A percentile compares a stretch with the other conserved stretches of the same genome.
phyloP scores from a whole-genome alignment of 1,139 yeast species.

The Meyerozyma sp. region DNA sequence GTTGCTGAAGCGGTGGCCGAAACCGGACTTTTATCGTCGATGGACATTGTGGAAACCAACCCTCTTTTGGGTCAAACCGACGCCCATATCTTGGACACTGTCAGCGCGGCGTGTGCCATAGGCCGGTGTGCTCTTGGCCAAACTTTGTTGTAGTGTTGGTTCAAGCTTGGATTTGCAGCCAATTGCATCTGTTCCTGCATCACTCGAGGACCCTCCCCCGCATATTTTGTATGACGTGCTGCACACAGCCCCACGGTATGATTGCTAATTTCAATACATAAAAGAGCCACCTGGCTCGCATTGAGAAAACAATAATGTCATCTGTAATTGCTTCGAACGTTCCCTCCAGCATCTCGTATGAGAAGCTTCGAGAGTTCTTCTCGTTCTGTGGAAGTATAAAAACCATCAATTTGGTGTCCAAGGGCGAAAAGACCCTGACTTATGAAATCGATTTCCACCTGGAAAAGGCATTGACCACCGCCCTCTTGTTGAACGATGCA shows the following conservation, averaged over 20 bases:
- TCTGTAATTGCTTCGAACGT: constrained; percentile 56
- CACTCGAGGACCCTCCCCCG: not conserved
- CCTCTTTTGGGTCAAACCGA: constrained; percentile 84
- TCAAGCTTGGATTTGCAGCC: not conserved
- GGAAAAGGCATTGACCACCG: constrained; percentile 66
- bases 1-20: constrained; percentile 89
- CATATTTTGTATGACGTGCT: not conserved
- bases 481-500: constrained; percentile 67
- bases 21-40: constrained; percentile 76
- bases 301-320: constrained; percentile 19
- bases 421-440: constrained; percentile 25
- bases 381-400: constrained; percentile 72
- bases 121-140: constrained; percentile 95
- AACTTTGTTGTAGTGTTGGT: constrained; percentile 51
- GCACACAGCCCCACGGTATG: not conserved
- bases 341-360: constrained; percentile 47
- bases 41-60: constrained; percentile 92
- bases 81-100: constrained; percentile 74
- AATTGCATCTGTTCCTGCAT: not conserved
- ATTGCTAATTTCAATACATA: not conserved
- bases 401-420: constrained; percentile 31
- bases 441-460: constrained; percentile 52
- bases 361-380: constrained; percentile 63
- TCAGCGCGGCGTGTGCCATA: constrained; percentile 83
- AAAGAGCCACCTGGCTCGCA: not conserved